These are phyloP conservation scores for Chlorophyllum brunneum DNA, from an alignment of 768 basidiomycete genomes.

Conservation along the genomic window DNA sequence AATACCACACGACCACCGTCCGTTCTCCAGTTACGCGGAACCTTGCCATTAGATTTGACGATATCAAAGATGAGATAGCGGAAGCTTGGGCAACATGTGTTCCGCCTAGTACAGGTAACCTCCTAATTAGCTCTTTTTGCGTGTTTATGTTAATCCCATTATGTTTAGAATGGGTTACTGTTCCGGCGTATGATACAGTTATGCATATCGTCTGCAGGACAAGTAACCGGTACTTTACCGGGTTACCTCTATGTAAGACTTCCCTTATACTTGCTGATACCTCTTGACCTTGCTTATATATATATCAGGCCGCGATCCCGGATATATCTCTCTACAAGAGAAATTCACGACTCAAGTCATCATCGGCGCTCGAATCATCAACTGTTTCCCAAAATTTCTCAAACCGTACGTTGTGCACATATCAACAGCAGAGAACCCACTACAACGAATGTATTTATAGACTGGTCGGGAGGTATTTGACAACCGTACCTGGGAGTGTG, in stretches of 20 bases:
- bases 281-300: too few relatives aligned
- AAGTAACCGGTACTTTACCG: slow-evolving; percentile 45
- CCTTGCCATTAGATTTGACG: slow-evolving; percentile 32
- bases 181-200: slow-evolving; percentile 23
- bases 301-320: slow-evolving; percentile 19
- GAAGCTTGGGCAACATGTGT: slow-evolving; percentile 37
- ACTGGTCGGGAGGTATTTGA: slow-evolving; percentile 21
- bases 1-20: slow-evolving; percentile 29
- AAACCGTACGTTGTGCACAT: slow-evolving; percentile 16
- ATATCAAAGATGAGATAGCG: slow-evolving; percentile 42
- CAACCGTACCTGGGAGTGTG: slow-evolving; percentile 20
- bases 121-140: neutral
- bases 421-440: too few relatives aligned
- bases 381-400: slow-evolving; percentile 19
- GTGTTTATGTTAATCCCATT: neutral
- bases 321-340: slow-evolving; percentile 21
- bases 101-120: slow-evolving; percentile 23
- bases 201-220: slow-evolving; percentile 33
- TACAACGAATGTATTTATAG: slow-evolving; percentile 10
- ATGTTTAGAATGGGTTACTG: slow-evolving; percentile 34
- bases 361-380: slow-evolving; percentile 17
- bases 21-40: slow-evolving; percentile 33
- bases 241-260: slow-evolving; percentile 41
- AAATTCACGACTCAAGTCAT: slow-evolving; percentile 19
- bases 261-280: neutral